A percentile compares a stretch with the other conserved stretches of the same genome.
Conservation (phyloP, 495 filamentous ascomycete species). For the Tetracladium setigerum region DNA sequence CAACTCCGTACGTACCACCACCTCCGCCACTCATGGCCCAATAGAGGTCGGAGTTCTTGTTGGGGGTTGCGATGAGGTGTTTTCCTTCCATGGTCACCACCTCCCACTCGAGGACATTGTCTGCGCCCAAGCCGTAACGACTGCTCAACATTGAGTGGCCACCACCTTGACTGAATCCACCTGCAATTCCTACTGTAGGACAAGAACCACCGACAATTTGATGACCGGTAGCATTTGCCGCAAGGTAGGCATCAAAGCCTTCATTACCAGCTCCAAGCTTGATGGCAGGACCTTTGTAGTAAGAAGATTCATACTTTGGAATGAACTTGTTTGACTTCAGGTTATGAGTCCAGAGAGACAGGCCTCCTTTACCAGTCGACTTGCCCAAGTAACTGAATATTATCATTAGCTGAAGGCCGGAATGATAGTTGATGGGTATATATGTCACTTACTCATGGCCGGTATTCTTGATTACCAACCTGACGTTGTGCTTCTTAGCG, state of each 20-base stretch:
- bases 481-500: conserved; percentile 33
- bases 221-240: conserved; percentile 33
- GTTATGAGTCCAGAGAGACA: conserved; percentile 44
- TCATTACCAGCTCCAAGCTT: conserved; percentile 50
- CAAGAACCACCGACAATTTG: conserved; percentile 45
- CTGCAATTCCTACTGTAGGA: conserved; percentile 40
- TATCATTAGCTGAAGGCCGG: neutral
- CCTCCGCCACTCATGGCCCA: conserved; percentile 55
- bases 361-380: conserved; percentile 41
- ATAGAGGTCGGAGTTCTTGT: conserved; percentile 45
- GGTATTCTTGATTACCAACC: conserved; percentile 35
- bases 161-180: conserved; percentile 48
- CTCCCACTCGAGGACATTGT: conserved; percentile 50
- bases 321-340: conserved; percentile 38
- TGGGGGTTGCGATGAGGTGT: conserved; percentile 33
- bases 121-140: conserved; percentile 49
- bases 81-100: conserved; percentile 42
- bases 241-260: conserved; percentile 39
- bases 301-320: conserved; percentile 26
- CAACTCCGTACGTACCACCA: conserved; percentile 42
- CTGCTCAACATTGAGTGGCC: conserved; percentile 49
- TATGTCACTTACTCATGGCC: conserved; percentile 32
- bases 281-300: conserved; percentile 32
- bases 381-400: conserved; percentile 32
- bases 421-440: neutral